Percentiles rank a stretch among this genome's conserved stretches.
phyloP scores from a whole-genome alignment of 2,329 filamentous ascomycete genomes.

The Exophiala bonariae region DNA sequence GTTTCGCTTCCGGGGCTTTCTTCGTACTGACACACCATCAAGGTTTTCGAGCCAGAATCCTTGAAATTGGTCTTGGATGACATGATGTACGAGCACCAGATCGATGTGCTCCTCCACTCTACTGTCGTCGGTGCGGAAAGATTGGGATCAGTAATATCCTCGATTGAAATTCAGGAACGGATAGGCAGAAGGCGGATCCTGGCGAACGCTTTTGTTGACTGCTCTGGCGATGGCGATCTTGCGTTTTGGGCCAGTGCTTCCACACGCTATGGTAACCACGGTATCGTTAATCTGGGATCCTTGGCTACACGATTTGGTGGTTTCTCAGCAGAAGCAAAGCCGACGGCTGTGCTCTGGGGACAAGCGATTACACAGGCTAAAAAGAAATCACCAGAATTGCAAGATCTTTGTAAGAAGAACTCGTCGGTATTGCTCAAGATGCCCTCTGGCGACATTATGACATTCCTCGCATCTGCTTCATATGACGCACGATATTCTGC shows the following conservation, averaged over 20 bases:
- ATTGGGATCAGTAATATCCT: not conserved
- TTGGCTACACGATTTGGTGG: constrained; percentile 6
- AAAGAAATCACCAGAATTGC: not conserved
- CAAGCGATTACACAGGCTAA: constrained; percentile 7
- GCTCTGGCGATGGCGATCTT: constrained; percentile 5
- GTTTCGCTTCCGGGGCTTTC: too few relatives aligned
- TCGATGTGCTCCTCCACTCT: not conserved
- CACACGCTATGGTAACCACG: constrained; percentile 6
- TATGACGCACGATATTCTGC: constrained; percentile 5
- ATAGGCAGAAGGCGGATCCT: not conserved
- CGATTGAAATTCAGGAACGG: constrained; percentile 4
- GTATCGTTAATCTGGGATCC: constrained; percentile 2
- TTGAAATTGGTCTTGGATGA: constrained; percentile 4
- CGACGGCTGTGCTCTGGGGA: constrained; percentile 3
- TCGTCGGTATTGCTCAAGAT: constrained; percentile 3
- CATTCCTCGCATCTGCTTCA: constrained; percentile 10
- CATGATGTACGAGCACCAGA: not conserved
- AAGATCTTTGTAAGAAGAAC: constrained; percentile 3
- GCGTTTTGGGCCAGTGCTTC: constrained; percentile 2
- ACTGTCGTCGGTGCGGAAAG: too few relatives aligned
- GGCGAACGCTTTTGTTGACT: constrained; percentile 4
- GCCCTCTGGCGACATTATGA: constrained; percentile 6
- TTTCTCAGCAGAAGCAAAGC: not conserved
- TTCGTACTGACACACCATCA: too few relatives aligned
- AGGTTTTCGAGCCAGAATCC: constrained; percentile 4